Conservation (phyloP, 2,329 filamentous ascomycete genomes). For the Aspergillus pseudotamarii region DNA sequence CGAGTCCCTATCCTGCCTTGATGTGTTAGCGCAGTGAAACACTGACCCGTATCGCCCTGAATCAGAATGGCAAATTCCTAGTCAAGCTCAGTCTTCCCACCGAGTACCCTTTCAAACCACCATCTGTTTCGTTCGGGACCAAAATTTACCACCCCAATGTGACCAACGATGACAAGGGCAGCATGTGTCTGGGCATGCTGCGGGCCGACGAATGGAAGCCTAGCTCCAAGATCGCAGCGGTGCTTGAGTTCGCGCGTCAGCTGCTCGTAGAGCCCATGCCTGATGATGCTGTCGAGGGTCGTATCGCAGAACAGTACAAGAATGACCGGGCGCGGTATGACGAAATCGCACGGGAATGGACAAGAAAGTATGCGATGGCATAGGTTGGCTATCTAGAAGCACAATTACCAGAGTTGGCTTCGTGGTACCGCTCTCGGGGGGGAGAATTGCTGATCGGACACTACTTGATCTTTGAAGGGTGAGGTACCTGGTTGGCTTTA, state of each 20-base stretch:
- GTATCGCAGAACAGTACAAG: constrained; percentile 83
- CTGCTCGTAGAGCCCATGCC: constrained; percentile 80
- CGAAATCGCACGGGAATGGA: constrained; percentile 73
- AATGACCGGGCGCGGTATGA: constrained; percentile 70
- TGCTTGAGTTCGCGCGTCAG: constrained; percentile 74
- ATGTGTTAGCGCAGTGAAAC: background rate
- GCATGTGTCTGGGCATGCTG: constrained; percentile 82
- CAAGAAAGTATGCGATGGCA: constrained; percentile 67
- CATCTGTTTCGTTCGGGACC: constrained; percentile 75
- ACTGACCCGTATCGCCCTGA: background rate
- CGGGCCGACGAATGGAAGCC: constrained; percentile 93
- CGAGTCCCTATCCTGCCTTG: background rate
- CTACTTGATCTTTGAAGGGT: background rate
- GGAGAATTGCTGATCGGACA: too few relatives aligned
- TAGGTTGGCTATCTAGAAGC: background rate
- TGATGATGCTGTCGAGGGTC: constrained; percentile 84
- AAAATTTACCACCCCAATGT: constrained; percentile 97
- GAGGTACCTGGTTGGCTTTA: background rate
- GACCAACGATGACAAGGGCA: constrained; percentile 80
- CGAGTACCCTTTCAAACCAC: constrained; percentile 90
- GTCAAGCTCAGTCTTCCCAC: constrained; percentile 72
- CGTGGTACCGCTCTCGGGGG: background rate
- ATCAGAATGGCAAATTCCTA: constrained; percentile 71
- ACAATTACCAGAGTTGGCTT: too few relatives aligned
- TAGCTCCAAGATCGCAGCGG: constrained; percentile 71